A percentile compares a stretch with the other conserved stretches of the same genome.
These are phyloP conservation scores for Amanita brunnescens DNA, from an alignment of 768 basidiomycete genomes.

Conservation along the genomic window DNA sequence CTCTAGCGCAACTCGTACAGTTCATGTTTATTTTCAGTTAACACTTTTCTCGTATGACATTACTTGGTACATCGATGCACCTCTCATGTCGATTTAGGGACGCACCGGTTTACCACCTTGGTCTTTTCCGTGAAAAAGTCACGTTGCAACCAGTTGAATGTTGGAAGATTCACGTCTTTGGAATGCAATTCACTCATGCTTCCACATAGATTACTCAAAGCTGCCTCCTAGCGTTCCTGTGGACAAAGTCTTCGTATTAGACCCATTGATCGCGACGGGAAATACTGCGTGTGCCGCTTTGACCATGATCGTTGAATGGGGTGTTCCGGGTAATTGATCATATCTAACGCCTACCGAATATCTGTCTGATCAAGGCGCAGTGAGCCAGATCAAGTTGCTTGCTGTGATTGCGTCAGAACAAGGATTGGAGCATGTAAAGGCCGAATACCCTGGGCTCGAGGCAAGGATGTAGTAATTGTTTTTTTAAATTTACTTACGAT, in stretches of 20 bases:
- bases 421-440: constrained; percentile 61
- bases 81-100: constrained; percentile 28
- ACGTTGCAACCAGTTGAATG: constrained; percentile 89
- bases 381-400: constrained; percentile 70
- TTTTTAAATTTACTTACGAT: not conserved
- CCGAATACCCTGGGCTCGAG: constrained; percentile 72
- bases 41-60: constrained; percentile 71
- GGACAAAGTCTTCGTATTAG: constrained; percentile 81
- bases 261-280: constrained; percentile 91
- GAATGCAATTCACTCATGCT: not conserved
- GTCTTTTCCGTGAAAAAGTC: constrained; percentile 81
- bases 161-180: constrained; percentile 16
- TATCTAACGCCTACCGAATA: not conserved
- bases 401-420: constrained; percentile 70
- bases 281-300: constrained; percentile 87
- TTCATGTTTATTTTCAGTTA: constrained; percentile 27
- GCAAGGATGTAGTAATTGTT: constrained; percentile 27
- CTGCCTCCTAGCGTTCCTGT: constrained; percentile 68
- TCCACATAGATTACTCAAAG: constrained; percentile 74
- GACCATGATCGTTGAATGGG: constrained; percentile 80
- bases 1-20: not conserved
- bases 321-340: constrained; percentile 47
- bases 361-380: constrained; percentile 22
- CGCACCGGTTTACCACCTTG: constrained; percentile 85
- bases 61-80: not conserved